Evolutionary conservation across 139 green algal genomes (phyloP).

Genomic region (Monoraphidium neglectum): DNA sequence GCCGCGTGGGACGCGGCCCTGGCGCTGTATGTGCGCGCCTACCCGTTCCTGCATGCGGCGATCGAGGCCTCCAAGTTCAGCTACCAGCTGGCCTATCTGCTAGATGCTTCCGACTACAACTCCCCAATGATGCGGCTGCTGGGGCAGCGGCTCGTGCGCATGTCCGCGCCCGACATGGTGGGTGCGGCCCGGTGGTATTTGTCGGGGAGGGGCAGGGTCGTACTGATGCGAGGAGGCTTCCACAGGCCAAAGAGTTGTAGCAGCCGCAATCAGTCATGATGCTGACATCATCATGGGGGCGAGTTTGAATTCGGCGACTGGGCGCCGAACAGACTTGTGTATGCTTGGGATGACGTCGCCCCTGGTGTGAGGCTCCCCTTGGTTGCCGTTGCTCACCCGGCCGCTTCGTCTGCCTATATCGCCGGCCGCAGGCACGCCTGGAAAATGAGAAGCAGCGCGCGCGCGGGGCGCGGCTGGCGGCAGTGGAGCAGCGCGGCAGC

Average conservation of each 20-base stretch:
- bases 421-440: background rate
- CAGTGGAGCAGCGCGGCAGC: constrained; percentile 11
- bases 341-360: no score
- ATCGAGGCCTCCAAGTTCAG: constrained; percentile 59
- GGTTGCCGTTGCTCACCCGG: no score
- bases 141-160: constrained; percentile 57
- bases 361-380: no score
- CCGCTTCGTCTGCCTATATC: no score
- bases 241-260: no score
- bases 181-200: background rate
- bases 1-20: background rate
- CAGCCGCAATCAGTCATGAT: no score
- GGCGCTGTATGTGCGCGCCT: constrained; percentile 37
- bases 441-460: constrained; percentile 47
- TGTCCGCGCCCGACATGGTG: constrained; percentile 68
- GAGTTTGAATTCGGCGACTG: no score
- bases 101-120: constrained; percentile 50
- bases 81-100: constrained; percentile 79
- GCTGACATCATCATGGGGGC: no score
- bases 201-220: no score
- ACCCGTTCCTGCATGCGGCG: constrained; percentile 55
- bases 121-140: constrained; percentile 62
- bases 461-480: background rate
- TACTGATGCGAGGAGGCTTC: no score
- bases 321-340: no score